These are phyloP conservation scores for Rutstroemia sp. DNA, from an alignment of 2,329 filamentous ascomycete species.

Conservation along the genomic window DNA sequence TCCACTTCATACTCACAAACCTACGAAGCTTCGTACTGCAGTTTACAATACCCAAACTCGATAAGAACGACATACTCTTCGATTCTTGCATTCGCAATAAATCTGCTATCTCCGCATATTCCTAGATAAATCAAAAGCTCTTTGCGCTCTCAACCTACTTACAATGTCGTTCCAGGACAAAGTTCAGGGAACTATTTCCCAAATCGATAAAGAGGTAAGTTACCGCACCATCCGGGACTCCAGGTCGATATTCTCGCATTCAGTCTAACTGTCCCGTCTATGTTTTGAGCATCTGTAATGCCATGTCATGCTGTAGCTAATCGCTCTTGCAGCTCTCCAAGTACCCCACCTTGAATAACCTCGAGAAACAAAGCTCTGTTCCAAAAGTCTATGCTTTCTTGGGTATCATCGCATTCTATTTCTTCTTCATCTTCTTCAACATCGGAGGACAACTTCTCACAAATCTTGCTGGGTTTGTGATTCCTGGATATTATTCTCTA, in stretches of 20 bases:
- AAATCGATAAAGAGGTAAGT: conserved; percentile 78
- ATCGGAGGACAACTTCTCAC: conserved; percentile 81
- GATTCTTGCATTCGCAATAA: neutral
- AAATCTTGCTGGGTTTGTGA: conserved; percentile 76
- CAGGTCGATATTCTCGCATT: neutral
- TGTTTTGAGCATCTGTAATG: neutral
- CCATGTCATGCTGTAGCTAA: neutral
- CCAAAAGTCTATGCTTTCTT: conserved; percentile 82
- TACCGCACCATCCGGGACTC: conserved; percentile 9
- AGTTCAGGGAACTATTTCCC: conserved; percentile 66
- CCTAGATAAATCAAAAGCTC: neutral
- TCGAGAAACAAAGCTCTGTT: conserved; percentile 75
- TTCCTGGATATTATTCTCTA: conserved; percentile 80
- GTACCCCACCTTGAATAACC: conserved; percentile 75
- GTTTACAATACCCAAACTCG: neutral
- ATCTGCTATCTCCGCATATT: neutral
- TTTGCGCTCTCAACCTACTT: conserved; percentile 1
- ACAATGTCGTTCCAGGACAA: conserved; percentile 75
- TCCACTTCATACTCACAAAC: neutral
- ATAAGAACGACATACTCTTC: conserved; percentile 5
- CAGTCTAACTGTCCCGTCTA: neutral
- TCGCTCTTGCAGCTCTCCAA: conserved; percentile 60
- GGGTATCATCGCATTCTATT: conserved; percentile 70
- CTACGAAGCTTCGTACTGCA: too few relatives aligned
- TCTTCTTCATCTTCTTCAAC: conserved; percentile 90